Base-by-base conservation (phyloP, 495 filamentous ascomycete species). In the Penicillium macrosclerotiorum region DNA sequence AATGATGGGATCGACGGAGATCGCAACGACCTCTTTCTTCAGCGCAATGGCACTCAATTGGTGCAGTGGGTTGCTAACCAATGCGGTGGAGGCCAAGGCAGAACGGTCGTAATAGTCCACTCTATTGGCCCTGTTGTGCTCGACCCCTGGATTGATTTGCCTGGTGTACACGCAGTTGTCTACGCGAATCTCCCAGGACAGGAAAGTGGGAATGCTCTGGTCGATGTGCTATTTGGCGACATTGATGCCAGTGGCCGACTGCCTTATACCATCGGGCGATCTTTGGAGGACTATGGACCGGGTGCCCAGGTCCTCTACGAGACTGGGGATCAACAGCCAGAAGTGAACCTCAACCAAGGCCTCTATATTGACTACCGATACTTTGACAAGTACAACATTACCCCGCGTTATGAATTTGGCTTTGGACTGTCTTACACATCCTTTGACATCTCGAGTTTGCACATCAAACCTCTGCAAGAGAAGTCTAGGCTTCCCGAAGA, bases 331-430 rank as follows among this genome's bases (percentile, higher is more conserved):
- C 59, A 83, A 6, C 71, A 84, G 0, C 93, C 93, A 2, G 91
- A 96, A 61, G 88, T 94, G 54, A 81, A 87, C 56, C 93, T 96
- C 51, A 71, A 71, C 3, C 89, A 96, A 51, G 89, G 89, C 0
- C 69, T 96, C 5, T 88, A 89, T 54, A 81, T 94, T 56, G 92
- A 96, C 62, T 95, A 97, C 60, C 85, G 92, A 6, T 77, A 94
- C 51, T 96, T 96, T 59, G 93, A 97, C 72, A 85, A 82, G 51
- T 57, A 76, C 39, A 81, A 84, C 46, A 77, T 87, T 51, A 73
- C 67, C 1, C 83, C 84, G 1, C 72, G 81, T 5, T 89, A 78
- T 49, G 81, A 84, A 51, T 90, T 89, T 51, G 87, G 86, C 9
- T 88, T 79, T 42, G 86, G 86, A 1, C 67, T 89, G 2, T 80